Conservation (phyloP, 1,284 basidiomycete species). For the Irpex sp. region DNA sequence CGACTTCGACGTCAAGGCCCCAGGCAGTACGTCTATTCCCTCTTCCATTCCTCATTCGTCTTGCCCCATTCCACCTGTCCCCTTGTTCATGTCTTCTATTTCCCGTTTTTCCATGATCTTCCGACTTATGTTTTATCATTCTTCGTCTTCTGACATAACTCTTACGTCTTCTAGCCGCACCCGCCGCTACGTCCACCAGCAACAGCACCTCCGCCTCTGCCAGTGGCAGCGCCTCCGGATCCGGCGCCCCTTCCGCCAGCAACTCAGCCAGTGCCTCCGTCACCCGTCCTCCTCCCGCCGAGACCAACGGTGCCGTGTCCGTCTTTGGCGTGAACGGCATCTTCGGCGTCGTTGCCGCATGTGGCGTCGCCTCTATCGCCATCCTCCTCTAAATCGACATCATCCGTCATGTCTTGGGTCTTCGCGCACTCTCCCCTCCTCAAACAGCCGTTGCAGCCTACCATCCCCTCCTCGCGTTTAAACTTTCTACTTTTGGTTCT, state of each 20-base stretch:
- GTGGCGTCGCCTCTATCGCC: conserved; percentile 24
- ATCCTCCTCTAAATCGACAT: conserved; percentile 19
- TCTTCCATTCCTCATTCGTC: not conserved
- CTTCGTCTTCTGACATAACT: not conserved
- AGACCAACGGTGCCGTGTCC: conserved; percentile 12
- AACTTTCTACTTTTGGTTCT: not conserved
- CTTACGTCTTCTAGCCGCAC: conserved; percentile 11
- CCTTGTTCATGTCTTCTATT: not conserved
- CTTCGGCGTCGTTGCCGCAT: conserved; percentile 21
- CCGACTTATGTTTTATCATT: too few relatives aligned
- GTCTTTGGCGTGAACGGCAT: conserved; percentile 14
- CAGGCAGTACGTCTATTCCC: conserved; percentile 26
- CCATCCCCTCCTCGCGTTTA: not conserved
- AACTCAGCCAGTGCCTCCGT: conserved; percentile 8
- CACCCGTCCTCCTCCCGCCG: not conserved
- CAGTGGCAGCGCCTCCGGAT: conserved; percentile 8
- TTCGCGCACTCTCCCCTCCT: too few relatives aligned
- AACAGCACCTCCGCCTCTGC: conserved; percentile 2
- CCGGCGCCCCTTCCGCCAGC: conserved; percentile 7
- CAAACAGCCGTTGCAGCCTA: not conserved
- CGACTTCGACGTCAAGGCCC: conserved; percentile 35
- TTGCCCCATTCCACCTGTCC: not conserved
- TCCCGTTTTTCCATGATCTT: not conserved
- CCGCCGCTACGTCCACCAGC: conserved; percentile 12
- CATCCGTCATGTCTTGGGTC: not conserved